Conservation (phyloP, 441 rosid genomes). For the Capsella rubella region DNA sequence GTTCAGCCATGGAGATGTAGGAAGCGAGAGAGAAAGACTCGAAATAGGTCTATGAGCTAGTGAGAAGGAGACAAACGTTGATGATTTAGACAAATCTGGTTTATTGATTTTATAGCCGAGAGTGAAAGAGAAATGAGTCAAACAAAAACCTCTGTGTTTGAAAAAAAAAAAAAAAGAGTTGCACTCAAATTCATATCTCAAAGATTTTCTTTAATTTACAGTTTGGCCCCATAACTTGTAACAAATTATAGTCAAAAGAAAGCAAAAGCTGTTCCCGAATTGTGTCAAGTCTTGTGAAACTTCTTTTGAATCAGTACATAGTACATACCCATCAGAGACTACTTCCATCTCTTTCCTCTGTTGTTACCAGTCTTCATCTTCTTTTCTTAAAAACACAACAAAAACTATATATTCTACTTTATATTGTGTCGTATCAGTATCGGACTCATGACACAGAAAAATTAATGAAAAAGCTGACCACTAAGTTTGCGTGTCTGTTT, state of each 20-base stretch:
- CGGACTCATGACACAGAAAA: too few species aligned
- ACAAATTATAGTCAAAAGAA: constrained; percentile 7
- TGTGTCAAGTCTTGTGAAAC: background rate
- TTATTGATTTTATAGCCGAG: background rate
- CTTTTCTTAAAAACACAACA: too few species aligned
- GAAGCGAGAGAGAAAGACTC: background rate
- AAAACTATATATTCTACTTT: too few species aligned
- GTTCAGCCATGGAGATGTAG: constrained; percentile 21
- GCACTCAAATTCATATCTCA: background rate
- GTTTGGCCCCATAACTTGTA: background rate
- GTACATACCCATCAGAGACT: background rate
- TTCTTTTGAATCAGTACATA: background rate
- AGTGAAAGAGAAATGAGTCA: constrained; percentile 9
- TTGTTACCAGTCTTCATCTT: background rate
- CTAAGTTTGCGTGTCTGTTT: too few species aligned
- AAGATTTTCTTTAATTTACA: constrained; percentile 3
- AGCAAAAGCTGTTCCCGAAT: background rate
- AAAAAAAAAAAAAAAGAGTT: constrained; percentile 1
- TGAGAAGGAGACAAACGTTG: background rate
- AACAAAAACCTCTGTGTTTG: background rate
- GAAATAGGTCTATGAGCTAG: background rate
- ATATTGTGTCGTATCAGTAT: too few species aligned
- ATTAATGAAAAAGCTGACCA: too few species aligned
- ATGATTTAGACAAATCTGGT: background rate
- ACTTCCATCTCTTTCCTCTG: constrained; percentile 9